A percentile compares a stretch with the other conserved stretches of the same genome.
Conservation (phyloP, 768 basidiomycete species). For the Leucosporidium creatinivorum region DNA sequence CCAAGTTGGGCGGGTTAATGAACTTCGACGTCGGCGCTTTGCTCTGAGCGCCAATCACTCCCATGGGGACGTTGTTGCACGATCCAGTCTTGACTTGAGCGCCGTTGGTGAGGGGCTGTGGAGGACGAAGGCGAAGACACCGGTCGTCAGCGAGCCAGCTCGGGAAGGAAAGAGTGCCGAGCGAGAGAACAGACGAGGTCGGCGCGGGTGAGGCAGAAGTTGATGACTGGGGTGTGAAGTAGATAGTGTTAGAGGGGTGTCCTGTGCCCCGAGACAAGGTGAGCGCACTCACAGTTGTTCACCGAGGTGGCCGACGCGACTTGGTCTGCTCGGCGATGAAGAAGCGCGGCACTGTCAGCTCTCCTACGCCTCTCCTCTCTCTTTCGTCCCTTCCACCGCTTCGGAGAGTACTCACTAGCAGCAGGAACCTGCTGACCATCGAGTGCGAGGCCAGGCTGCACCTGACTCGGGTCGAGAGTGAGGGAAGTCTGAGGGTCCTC, state of each 20-base stretch:
- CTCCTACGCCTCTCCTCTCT: slow-evolving; percentile 26
- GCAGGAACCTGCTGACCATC: slow-evolving; percentile 48
- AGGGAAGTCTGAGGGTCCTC: slow-evolving; percentile 45
- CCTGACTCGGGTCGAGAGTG: slow-evolving; percentile 51
- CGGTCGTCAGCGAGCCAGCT: too few relatives aligned
- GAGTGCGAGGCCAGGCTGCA: slow-evolving; percentile 51
- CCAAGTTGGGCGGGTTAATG: slow-evolving; percentile 46
- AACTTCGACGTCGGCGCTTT: slow-evolving; percentile 52
- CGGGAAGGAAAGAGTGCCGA: too few relatives aligned
- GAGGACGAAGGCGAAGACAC: neutral
- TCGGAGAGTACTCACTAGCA: slow-evolving; percentile 1
- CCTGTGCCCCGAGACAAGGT: slow-evolving; percentile 7
- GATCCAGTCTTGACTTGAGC: slow-evolving; percentile 48
- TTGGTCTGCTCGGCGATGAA: slow-evolving; percentile 42
- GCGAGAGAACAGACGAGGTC: slow-evolving; percentile 36
- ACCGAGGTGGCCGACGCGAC: slow-evolving; percentile 51
- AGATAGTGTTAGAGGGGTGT: neutral
- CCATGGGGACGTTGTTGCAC: slow-evolving; percentile 57
- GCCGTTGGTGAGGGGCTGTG: slow-evolving; percentile 52
- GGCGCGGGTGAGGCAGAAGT: slow-evolving; percentile 49
- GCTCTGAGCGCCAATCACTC: slow-evolving; percentile 49
- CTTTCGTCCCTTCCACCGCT: too few relatives aligned
- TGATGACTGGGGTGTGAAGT: slow-evolving; percentile 41
- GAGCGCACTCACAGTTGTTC: slow-evolving; percentile 50
- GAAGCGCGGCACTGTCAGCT: neutral